A percentile compares a stretch with the other conserved stretches of the same genome.
These are phyloP conservation scores for Chalaropsis thielavioides DNA, from an alignment of 2,329 filamentous ascomycete species.

Conservation along the genomic window DNA sequence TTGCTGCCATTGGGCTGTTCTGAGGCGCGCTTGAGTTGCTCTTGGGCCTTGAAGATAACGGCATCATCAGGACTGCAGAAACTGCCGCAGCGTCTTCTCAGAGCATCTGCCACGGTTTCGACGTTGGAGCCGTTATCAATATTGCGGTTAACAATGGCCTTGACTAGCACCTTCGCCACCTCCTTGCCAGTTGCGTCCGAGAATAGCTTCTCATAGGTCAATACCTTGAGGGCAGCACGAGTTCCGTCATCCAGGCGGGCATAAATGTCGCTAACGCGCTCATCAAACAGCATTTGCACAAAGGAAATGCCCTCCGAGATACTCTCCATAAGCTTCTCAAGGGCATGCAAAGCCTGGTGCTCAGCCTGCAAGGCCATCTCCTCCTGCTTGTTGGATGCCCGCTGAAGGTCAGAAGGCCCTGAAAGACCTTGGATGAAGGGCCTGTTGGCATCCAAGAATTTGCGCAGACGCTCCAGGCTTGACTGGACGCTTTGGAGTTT, in stretches of 20 bases:
- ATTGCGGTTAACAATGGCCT: slow-evolving; percentile 94
- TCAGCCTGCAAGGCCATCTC: slow-evolving; percentile 87
- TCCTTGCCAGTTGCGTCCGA: slow-evolving; percentile 66
- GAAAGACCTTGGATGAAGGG: slow-evolving; percentile 85
- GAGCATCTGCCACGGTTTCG: slow-evolving; percentile 89
- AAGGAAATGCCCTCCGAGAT: slow-evolving; percentile 97
- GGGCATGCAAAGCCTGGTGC: slow-evolving; percentile 76
- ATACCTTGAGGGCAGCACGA: slow-evolving; percentile 52
- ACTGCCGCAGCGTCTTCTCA: slow-evolving; percentile 80
- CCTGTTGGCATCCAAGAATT: slow-evolving; percentile 77
- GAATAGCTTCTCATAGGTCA: slow-evolving; percentile 84
- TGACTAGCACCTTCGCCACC: slow-evolving; percentile 84
- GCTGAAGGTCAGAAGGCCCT: slow-evolving; percentile 73
- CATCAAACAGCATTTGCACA: slow-evolving; percentile 85
- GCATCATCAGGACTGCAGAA: slow-evolving; percentile 98
- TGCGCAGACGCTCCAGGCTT: slow-evolving; percentile 60
- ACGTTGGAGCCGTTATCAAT: slow-evolving; percentile 95
- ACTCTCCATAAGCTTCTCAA: slow-evolving; percentile 73
- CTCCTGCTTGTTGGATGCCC: slow-evolving; percentile 68
- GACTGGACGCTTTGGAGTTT: slow-evolving; percentile 70
- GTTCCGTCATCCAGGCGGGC: slow-evolving; percentile 55
- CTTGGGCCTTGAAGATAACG: slow-evolving; percentile 95
- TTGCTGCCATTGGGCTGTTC: slow-evolving; percentile 66
- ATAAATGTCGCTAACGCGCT: slow-evolving; percentile 80
- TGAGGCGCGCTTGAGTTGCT: slow-evolving; percentile 76